phyloP scores from a whole-genome alignment of 495 filamentous ascomycete species.

The Podospora sp. region DNA sequence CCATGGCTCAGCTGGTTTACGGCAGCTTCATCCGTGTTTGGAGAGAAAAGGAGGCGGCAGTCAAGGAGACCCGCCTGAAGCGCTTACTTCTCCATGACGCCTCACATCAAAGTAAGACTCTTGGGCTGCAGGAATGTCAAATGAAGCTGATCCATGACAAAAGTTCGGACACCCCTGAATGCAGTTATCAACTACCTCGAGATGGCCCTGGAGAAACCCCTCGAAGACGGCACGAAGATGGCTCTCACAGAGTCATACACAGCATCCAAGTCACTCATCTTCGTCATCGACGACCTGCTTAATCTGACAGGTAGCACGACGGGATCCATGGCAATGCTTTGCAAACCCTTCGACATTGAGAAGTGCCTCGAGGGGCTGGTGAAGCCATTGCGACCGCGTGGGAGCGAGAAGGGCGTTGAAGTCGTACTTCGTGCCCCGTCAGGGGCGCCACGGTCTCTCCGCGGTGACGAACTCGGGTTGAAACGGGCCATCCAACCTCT shows the following conservation, averaged over 20 bases:
- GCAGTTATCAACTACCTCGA: slow-evolving; percentile 89
- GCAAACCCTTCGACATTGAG: slow-evolving; percentile 69
- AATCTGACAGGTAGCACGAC: slow-evolving; percentile 80
- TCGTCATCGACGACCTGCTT: slow-evolving; percentile 85
- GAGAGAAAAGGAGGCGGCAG: slow-evolving; percentile 68
- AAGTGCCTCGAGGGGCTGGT: slow-evolving; percentile 68
- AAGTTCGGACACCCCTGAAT: slow-evolving; percentile 82
- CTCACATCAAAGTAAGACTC: slow-evolving; percentile 55
- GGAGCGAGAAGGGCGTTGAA: slow-evolving; percentile 66
- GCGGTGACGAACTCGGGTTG: slow-evolving; percentile 71
- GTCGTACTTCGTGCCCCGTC: slow-evolving; percentile 61
- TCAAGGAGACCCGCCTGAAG: slow-evolving; percentile 66
- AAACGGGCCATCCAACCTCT: slow-evolving; percentile 75
- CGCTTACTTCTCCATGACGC: slow-evolving; percentile 76
- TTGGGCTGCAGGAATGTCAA: background rate
- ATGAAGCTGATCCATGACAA: slow-evolving; percentile 25
- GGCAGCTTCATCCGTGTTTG: slow-evolving; percentile 76
- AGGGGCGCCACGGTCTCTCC: slow-evolving; percentile 61
- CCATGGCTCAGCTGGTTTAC: slow-evolving; percentile 79
- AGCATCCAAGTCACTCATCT: slow-evolving; percentile 88
- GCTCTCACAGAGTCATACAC: slow-evolving; percentile 78
- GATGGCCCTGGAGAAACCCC: slow-evolving; percentile 75
- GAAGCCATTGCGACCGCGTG: slow-evolving; percentile 65
- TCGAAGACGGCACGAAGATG: slow-evolving; percentile 74
- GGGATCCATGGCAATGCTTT: slow-evolving; percentile 69